Evolutionary conservation across 768 basidiomycete genomes (phyloP).

Genomic region (Podaxis sp.): DNA sequence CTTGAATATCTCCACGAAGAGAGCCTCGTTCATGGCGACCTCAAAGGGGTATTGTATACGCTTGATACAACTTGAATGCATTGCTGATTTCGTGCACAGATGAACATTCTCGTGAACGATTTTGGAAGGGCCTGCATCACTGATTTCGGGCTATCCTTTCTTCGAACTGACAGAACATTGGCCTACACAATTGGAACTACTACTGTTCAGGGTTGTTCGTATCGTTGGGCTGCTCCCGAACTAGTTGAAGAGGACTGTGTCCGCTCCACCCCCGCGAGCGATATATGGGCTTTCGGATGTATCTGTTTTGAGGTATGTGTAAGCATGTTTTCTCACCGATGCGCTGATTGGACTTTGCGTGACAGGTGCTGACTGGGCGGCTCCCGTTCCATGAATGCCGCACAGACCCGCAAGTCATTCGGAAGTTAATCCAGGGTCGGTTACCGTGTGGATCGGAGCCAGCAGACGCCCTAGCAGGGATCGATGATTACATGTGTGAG

Average conservation of each 20-base stretch:
- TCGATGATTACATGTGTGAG: too few relatives aligned
- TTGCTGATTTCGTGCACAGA: neutral
- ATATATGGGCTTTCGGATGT: constrained; percentile 20
- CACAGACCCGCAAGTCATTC: too few relatives aligned
- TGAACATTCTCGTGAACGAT: constrained; percentile 16
- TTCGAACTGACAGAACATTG: constrained; percentile 7
- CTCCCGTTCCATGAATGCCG: too few relatives aligned
- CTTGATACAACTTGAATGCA: neutral
- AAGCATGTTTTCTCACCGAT: too few relatives aligned
- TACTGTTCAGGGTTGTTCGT: neutral
- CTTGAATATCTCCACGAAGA: constrained; percentile 15
- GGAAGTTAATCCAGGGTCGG: too few relatives aligned
- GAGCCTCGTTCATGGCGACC: constrained; percentile 18
- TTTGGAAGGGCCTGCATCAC: constrained; percentile 15
- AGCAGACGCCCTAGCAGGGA: too few relatives aligned
- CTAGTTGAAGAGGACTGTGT: neutral
- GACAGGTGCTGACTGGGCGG: too few relatives aligned
- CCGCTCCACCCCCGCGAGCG: constrained; percentile 4
- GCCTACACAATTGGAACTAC: constrained; percentile 3
- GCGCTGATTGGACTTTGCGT: too few relatives aligned
- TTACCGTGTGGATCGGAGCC: too few relatives aligned
- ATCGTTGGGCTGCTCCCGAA: constrained; percentile 22
- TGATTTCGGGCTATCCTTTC: constrained; percentile 17
- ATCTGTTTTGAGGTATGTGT: constrained; percentile 16
- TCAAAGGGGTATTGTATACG: constrained; percentile 17